phyloP scores from a whole-genome alignment of 2,329 filamentous ascomycete genomes.

The Thelonectria blattea region DNA sequence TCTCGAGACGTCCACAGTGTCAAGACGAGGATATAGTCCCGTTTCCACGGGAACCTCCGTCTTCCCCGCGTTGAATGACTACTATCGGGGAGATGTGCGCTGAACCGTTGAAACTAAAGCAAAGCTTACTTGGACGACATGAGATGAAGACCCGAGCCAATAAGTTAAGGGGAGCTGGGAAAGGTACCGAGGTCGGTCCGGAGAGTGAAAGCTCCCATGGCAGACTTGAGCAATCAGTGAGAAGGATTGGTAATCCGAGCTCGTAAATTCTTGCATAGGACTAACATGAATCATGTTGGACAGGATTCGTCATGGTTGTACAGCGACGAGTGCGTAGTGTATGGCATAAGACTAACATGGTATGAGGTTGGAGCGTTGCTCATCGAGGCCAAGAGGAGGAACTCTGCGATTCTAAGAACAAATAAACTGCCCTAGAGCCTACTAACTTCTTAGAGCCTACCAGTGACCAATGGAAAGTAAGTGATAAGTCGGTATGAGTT shows the following conservation, averaged over 20 bases:
- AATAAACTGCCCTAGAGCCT: not conserved
- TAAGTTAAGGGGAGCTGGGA: not conserved
- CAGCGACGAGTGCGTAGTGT: not conserved
- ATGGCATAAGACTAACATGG: conserved; percentile 17
- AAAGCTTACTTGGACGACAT: not conserved
- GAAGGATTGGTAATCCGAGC: not conserved
- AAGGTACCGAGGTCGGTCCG: not conserved
- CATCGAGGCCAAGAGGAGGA: not conserved
- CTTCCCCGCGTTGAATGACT: not conserved
- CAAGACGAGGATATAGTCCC: not conserved
- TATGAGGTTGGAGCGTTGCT: conserved; percentile 9
- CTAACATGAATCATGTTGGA: conserved; percentile 13
- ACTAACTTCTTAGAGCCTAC: not conserved
- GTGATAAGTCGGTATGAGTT: not conserved
- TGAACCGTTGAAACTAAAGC: not conserved
- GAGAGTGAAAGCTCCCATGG: not conserved
- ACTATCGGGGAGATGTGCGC: not conserved
- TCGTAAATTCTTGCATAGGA: not conserved
- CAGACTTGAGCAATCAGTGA: not conserved
- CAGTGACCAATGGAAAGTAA: not conserved
- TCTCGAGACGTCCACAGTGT: not conserved
- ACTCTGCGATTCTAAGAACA: not conserved
- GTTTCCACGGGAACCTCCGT: not conserved
- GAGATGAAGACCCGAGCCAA: not conserved
- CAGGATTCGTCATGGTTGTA: not conserved